Evolutionary conservation across 306 rosid species (phyloP).

Genomic region (Cicer judaicum): DNA sequence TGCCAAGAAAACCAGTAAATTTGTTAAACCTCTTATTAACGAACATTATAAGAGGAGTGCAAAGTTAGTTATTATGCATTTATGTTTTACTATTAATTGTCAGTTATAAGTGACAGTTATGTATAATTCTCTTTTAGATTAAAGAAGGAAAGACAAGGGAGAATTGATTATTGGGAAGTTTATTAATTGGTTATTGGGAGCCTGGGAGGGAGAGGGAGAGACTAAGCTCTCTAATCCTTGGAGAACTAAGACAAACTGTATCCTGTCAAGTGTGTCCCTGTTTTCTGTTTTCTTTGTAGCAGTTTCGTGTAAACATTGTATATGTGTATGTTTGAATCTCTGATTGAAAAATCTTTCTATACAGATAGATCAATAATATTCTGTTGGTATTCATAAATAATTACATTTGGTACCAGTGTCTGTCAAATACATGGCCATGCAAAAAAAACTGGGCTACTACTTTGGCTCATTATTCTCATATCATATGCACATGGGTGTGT

Average conservation of each 20-base stretch:
- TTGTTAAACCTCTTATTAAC: not conserved
- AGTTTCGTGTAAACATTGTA: not conserved
- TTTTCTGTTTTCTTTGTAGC: not conserved
- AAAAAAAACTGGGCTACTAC: not conserved
- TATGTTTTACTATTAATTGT: not conserved
- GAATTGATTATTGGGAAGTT: not conserved
- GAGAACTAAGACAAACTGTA: not conserved
- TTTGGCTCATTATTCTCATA: not conserved
- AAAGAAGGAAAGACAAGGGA: not conserved
- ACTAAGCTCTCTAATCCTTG: not conserved
- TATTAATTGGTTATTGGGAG: not conserved
- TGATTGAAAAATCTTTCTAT: not conserved
- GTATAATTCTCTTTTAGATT: not conserved
- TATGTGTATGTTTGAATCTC: not conserved
- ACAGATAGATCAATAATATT: not conserved
- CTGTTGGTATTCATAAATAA: not conserved
- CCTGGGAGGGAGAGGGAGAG: not conserved
- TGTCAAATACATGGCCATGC: not conserved
- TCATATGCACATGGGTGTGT: not conserved
- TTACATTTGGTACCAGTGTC: not conserved
- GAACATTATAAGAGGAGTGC: not conserved
- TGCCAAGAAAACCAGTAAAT: slow-evolving; percentile 2
- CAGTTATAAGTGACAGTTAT: not conserved
- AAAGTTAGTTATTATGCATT: not conserved
- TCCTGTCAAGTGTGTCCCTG: not conserved